phyloP scores from a whole-genome alignment of 805 yeast genomes.

The Zygosaccharomyces rouxii region DNA sequence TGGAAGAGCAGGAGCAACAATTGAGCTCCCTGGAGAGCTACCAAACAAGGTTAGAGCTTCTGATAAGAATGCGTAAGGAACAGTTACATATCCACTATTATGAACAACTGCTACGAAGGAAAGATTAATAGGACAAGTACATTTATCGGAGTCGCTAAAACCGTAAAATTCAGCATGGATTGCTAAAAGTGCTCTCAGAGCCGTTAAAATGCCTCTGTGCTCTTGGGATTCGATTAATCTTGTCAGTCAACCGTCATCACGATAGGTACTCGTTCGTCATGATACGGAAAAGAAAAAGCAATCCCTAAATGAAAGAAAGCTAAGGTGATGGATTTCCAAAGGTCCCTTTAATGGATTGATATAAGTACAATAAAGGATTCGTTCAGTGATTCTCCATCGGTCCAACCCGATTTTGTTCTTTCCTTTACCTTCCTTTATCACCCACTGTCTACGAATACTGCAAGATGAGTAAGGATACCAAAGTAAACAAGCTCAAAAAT shows the following conservation, averaged over 20 bases:
- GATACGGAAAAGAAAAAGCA: too few relatives aligned
- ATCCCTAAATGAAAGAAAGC: too few relatives aligned
- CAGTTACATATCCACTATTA: constrained; percentile 30
- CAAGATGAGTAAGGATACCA: constrained; percentile 14
- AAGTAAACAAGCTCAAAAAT: constrained; percentile 49
- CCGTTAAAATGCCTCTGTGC: neutral
- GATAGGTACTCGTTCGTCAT: too few relatives aligned
- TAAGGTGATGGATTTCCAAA: too few relatives aligned
- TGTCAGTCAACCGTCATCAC: too few relatives aligned
- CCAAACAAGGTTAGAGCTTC: constrained; percentile 21
- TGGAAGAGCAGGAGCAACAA: constrained; percentile 24
- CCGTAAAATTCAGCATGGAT: neutral
- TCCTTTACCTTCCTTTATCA: too few relatives aligned
- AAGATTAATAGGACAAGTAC: neutral
- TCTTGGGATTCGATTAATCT: neutral
- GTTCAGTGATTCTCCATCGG: neutral
- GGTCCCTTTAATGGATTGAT: too few relatives aligned
- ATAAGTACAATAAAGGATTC: neutral
- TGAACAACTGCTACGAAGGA: constrained; percentile 17
- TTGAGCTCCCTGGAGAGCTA: constrained; percentile 23
- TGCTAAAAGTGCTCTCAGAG: neutral
- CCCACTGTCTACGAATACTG: neutral
- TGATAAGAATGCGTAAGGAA: constrained; percentile 26
- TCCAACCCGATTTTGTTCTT: neutral
- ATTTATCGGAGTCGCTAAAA: neutral